Percentiles rank a stretch among this genome's conserved stretches.
phyloP scores from a whole-genome alignment of 768 basidiomycete genomes.

The Amanita fuliginea region DNA sequence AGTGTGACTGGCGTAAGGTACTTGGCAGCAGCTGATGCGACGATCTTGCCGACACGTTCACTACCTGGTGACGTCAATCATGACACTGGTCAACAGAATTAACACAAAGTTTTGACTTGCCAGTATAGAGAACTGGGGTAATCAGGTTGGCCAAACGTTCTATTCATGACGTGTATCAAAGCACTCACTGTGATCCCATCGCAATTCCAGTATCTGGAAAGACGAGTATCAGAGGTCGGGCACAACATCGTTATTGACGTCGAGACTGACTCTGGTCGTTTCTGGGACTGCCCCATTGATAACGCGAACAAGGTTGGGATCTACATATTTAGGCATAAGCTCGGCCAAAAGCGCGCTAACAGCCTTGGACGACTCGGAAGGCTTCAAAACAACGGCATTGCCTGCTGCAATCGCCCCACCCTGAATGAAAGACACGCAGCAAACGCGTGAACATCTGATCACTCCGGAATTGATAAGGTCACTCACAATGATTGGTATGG shows the following conservation, averaged over 20 bases:
- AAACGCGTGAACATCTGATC: neutral
- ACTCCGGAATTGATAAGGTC: neutral
- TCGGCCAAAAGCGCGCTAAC: slow-evolving; percentile 49
- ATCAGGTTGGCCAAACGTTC: neutral
- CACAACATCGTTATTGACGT: neutral
- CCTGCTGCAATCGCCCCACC: slow-evolving; percentile 75
- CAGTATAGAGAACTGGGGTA: slow-evolving; percentile 51
- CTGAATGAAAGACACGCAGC: slow-evolving; percentile 11
- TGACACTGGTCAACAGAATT: neutral
- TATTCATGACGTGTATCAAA: neutral
- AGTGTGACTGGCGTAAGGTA: slow-evolving; percentile 55
- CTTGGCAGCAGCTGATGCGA: slow-evolving; percentile 69
- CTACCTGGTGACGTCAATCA: slow-evolving; percentile 27
- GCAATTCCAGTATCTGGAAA: slow-evolving; percentile 57
- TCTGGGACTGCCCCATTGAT: slow-evolving; percentile 61
- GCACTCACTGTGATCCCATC: slow-evolving; percentile 44
- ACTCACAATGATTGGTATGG: slow-evolving; percentile 47
- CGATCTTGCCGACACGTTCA: slow-evolving; percentile 51
- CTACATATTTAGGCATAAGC: slow-evolving; percentile 67
- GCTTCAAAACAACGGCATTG: slow-evolving; percentile 61
- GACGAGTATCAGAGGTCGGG: neutral
- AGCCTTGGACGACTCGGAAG: slow-evolving; percentile 58
- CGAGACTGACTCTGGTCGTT: slow-evolving; percentile 34
- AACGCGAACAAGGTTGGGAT: slow-evolving; percentile 50
- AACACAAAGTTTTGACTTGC: slow-evolving; percentile 19